Base-by-base conservation (phyloP, 805 yeast genomes). In the Wickerhamiella kurtzmanii region DNA sequence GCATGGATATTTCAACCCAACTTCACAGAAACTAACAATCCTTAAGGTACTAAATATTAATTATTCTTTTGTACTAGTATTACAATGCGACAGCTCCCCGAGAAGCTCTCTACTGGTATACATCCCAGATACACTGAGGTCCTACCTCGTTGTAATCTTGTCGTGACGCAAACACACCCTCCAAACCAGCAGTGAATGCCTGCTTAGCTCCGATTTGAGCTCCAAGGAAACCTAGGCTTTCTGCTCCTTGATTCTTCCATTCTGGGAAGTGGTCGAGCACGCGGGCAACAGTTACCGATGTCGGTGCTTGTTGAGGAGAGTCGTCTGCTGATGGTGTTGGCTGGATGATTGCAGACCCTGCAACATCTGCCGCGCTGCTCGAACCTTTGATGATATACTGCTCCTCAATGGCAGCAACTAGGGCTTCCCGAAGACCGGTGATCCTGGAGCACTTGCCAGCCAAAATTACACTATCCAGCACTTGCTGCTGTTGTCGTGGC, bases 211-310 rank as follows among this genome's bases (percentile, higher is more conserved):
- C 80, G 43, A 88, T 82, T 63, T 86, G 84, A 2, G 83, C 94
- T 2, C 97, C 97, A 51, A 88, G 66, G 59, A 88, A 85, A 49
- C 77, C 72, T 28, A 80, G 76, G 54, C 84, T 87, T 48, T 80
- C 79, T 74, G 81, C 80, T 1, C 89, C 87, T 32, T 62, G 63
- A 43, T 76, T 77, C 65, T 88, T 88, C 96, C 96, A 89, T 54
- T 85, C 95, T 1, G 95, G 84, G 65, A 89, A 89, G 63, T 89
- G 88, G 47, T 89, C 97, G 0, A 96, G 94, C 62, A 77, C 73
- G 56, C 80, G 80, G 21, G 79, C 77, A 44, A 77, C 60, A 53
- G 74, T 77, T 47, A 88, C 73, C 13, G 78, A 69, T n/a, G 79
- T 77, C 19, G 96, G 97, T 2, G 80, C 87, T 65, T 89, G 97